phyloP scores from a whole-genome alignment of 2,329 filamentous ascomycete species.

The Magnaporthales sp. region DNA sequence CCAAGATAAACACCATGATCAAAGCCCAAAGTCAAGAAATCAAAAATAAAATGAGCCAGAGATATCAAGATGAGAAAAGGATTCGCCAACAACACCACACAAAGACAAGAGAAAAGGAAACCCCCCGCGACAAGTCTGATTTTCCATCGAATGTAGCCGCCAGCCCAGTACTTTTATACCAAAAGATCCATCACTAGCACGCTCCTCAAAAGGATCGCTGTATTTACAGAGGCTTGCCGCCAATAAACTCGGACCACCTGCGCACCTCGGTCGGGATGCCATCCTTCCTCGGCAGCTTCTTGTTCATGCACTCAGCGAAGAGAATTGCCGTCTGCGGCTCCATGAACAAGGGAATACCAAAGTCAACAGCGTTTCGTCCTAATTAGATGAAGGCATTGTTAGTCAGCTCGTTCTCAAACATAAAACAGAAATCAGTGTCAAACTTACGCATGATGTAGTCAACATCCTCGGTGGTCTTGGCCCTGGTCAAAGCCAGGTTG shows the following conservation, averaged over 20 bases:
- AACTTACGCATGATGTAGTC: constrained; percentile 85
- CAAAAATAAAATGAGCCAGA: neutral
- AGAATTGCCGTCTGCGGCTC: constrained; percentile 96
- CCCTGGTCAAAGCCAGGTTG: constrained; percentile 80
- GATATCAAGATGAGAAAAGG: neutral
- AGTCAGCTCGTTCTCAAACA: neutral
- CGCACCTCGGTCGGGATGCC: constrained; percentile 87
- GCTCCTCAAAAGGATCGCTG: neutral
- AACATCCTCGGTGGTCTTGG: constrained; percentile 77
- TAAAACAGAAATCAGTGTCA: neutral
- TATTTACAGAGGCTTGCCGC: constrained; percentile 67
- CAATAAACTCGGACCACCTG: constrained; percentile 93
- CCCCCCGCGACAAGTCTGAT: neutral
- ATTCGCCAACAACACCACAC: neutral
- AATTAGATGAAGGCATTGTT: neutral
- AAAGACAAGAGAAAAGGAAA: neutral
- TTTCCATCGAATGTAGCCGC: neutral
- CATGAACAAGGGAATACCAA: constrained; percentile 96
- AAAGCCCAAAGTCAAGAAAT: neutral
- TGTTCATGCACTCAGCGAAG: constrained; percentile 93
- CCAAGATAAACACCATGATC: neutral
- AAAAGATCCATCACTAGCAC: neutral
- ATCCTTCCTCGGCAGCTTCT: constrained; percentile 83
- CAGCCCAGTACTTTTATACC: neutral
- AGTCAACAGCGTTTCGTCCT: constrained; percentile 86